A percentile compares a stretch with the other conserved stretches of the same genome.
Evolutionary conservation across 371 early-diverging fungal species (phyloP).

Genomic region (Mucor lusitanicus): DNA sequence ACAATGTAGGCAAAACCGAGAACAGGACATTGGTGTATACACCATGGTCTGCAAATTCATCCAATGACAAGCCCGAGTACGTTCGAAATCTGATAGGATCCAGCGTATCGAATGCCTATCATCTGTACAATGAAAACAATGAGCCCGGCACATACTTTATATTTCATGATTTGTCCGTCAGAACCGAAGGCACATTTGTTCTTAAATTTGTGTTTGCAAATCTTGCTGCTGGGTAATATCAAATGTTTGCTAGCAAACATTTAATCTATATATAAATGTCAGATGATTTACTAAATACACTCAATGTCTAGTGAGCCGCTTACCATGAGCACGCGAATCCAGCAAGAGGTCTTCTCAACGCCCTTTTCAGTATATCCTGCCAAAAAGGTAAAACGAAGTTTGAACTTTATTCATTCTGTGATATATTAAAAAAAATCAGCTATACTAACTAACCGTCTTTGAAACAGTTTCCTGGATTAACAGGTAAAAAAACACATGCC

Average conservation of each 20-base stretch:
- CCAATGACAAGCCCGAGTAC: constrained; percentile 23
- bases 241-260: background rate
- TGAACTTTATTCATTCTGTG: background rate
- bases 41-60: constrained; percentile 10
- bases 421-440: background rate
- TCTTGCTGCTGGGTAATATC: constrained; percentile 26
- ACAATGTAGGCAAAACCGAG: constrained; percentile 15
- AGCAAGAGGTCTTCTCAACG: constrained; percentile 37
- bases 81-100: constrained; percentile 61
- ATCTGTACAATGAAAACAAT: constrained; percentile 45
- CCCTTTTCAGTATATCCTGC: constrained; percentile 55
- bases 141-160: constrained; percentile 55
- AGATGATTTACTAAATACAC: constrained; percentile 3
- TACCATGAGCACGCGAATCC: constrained; percentile 34
- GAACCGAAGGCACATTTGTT: constrained; percentile 43
- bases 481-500: constrained; percentile 35
- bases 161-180: constrained; percentile 62
- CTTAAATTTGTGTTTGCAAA: constrained; percentile 43
- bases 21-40: constrained; percentile 18
- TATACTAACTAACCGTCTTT: background rate
- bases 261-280: background rate
- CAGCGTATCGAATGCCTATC: constrained; percentile 50
- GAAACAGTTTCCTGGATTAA: constrained; percentile 60
- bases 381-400: constrained; percentile 32
- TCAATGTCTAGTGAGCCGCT: constrained; percentile 40